These are phyloP conservation scores for Spizellomyces sp. DNA, from an alignment of 192 early-diverging fungal genomes.

Conservation along the genomic window DNA sequence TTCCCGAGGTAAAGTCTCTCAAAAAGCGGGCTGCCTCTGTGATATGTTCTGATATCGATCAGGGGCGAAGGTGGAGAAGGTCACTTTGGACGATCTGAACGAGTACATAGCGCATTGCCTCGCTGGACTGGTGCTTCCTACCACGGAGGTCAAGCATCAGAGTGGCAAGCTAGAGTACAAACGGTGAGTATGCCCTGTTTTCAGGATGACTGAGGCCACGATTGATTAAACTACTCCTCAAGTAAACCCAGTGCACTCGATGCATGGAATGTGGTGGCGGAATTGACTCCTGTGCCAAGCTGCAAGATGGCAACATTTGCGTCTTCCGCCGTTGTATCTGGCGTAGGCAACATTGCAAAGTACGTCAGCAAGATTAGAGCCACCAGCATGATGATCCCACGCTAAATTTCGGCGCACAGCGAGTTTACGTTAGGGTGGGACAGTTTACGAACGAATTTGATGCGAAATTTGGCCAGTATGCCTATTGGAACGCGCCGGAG, in stretches of 20 bases:
- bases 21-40: no score
- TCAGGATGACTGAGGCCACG: background rate
- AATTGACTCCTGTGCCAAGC: conserved; percentile 28
- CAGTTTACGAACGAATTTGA: conserved; percentile 25
- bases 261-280: conserved; percentile 15
- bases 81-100: conserved; percentile 38
- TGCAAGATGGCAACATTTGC: conserved; percentile 32
- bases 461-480: conserved; percentile 30
- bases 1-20: background rate
- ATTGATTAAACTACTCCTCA: background rate
- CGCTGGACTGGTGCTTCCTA: conserved; percentile 36
- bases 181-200: conserved; percentile 1
- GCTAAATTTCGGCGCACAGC: no score
- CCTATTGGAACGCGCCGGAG: background rate
- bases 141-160: conserved; percentile 3
- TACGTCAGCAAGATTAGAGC: background rate
- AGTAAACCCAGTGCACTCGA: conserved; percentile 18
- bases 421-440: conserved; percentile 21
- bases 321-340: conserved; percentile 12
- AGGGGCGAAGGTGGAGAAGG: background rate
- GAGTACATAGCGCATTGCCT: conserved; percentile 38
- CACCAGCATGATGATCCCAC: no score
- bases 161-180: conserved; percentile 16
- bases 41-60: no score
- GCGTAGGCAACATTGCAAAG: background rate